Evolutionary conservation across 1,139 yeast genomes (phyloP).

Genomic region (Diutina catenulata): DNA sequence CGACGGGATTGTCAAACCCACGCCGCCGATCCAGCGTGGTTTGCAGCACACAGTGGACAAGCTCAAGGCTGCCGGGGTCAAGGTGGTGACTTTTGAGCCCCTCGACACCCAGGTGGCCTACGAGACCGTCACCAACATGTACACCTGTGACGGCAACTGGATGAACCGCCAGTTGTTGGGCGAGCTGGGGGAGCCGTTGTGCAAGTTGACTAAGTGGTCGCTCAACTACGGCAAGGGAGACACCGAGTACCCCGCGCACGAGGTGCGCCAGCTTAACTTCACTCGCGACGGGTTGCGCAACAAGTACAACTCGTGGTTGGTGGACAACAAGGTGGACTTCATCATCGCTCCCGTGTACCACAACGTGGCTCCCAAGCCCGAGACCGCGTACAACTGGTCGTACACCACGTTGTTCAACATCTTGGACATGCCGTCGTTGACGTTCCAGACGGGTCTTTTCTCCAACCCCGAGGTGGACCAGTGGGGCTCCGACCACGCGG

Average conservation of each 20-base stretch:
- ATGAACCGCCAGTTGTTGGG: constrained; percentile 38
- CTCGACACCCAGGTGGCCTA: constrained; percentile 25
- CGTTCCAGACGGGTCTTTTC: constrained; percentile 19
- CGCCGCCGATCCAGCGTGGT: constrained; percentile 11
- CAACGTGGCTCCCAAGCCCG: constrained; percentile 63
- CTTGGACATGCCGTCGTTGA: constrained; percentile 48
- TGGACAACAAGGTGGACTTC: constrained; percentile 50
- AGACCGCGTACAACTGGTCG: constrained; percentile 62
- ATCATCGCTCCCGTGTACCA: constrained; percentile 58
- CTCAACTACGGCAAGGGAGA: constrained; percentile 32
- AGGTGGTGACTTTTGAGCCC: constrained; percentile 31
- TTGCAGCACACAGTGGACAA: constrained; percentile 9
- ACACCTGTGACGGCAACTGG: constrained; percentile 49
- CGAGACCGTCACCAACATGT: constrained; percentile 39
- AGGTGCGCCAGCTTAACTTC: constrained; percentile 35
- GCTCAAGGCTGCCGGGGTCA: constrained; percentile 9
- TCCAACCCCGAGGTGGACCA: constrained; percentile 39
- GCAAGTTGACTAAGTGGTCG: constrained; percentile 48
- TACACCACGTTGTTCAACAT: constrained; percentile 60
- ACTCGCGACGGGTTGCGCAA: constrained; percentile 45
- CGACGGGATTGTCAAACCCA: constrained; percentile 11
- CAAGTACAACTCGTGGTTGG: constrained; percentile 39
- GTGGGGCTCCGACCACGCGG: constrained; percentile 19
- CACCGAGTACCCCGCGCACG: constrained; percentile 25
- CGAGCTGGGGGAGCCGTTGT: constrained; percentile 54